phyloP scores from a whole-genome alignment of 768 basidiomycete genomes.

The Suillus alpinus region DNA sequence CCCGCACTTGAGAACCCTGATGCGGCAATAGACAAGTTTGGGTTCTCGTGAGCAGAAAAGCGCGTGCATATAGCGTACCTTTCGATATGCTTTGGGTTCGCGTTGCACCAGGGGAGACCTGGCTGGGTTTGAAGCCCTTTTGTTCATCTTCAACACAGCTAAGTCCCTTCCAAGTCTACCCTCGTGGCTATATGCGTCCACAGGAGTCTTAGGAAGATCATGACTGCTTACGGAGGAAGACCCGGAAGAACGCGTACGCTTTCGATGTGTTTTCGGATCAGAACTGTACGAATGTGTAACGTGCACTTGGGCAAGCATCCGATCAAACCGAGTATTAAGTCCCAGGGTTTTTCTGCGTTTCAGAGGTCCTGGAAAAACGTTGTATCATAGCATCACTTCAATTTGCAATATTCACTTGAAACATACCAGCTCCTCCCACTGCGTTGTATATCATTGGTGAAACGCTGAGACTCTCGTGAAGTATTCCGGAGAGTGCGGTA shows the following conservation, averaged over 20 bases:
- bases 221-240: constrained; percentile 46
- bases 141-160: constrained; percentile 42
- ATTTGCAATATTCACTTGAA: neutral
- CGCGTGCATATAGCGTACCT: constrained; percentile 31
- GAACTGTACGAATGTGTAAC: constrained; percentile 26
- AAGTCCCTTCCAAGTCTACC: constrained; percentile 39
- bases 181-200: constrained; percentile 36
- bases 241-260: constrained; percentile 36
- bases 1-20: constrained; percentile 10
- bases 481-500: neutral
- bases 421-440: neutral
- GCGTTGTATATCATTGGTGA: constrained; percentile 10
- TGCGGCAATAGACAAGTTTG: constrained; percentile 10
- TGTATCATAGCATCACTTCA: neutral
- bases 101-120: neutral
- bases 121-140: neutral
- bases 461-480: constrained; percentile 3
- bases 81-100: neutral
- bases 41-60: constrained; percentile 9
- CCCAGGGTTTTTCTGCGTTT: constrained; percentile 51
- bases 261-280: constrained; percentile 24
- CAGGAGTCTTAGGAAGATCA: constrained; percentile 39
- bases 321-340: constrained; percentile 61
- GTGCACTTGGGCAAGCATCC: constrained; percentile 63
- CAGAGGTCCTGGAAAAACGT: constrained; percentile 7